Evolutionary conservation across 306 rosid species (phyloP), one percentile per base, ranked within the genome.

Genomic region (Cucurbita pepo): DNA sequence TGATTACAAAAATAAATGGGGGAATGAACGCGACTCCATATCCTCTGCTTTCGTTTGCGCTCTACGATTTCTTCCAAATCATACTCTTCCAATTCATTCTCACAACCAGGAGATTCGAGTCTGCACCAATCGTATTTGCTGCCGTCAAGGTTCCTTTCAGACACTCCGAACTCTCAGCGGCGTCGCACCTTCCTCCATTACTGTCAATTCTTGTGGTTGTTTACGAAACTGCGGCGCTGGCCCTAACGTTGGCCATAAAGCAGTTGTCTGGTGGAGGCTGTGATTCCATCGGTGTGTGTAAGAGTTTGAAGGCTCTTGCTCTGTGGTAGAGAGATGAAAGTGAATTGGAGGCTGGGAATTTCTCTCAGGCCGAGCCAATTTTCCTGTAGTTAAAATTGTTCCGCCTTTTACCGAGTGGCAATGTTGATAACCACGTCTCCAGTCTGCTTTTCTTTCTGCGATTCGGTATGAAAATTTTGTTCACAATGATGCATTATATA

Each of bases 71-170:
- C 45, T 47, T 0, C 52, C 69, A 3, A 54, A 16, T 25, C 44
- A 30, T 4, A 3, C 41, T 11, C 44, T 57, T n/a, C 15, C 12
- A 0, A 62, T 73, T 67, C 52, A 63, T 67, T 76, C 86, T 3
- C 64, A 38, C 37, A 47, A 62, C 22, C 64, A 67, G 55, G 97
- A 90, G 80, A 82, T 93, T 72, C 85, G 91, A 15, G 96, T 93
- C 3, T 93, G 98, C 82, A 86, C 94, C 15, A 93, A 90, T 82
- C 90, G 96, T 25, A 83, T 84, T 45, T 90, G 96, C 85, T 94
- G 98, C 3, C 84, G 77, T 44, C 97, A 90, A 69, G 98, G 97
- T 10, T 90, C 98, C 14, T 73, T 88, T 59, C 88, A 87, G 76
- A 86, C 91, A 66, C 88, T 93, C 8, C 90, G 88, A 71, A 84